Percentiles rank a stretch among this genome's conserved stretches.
These are phyloP conservation scores for Cucumis melo DNA, from an alignment of 306 rosid genomes.

Conservation along the genomic window DNA sequence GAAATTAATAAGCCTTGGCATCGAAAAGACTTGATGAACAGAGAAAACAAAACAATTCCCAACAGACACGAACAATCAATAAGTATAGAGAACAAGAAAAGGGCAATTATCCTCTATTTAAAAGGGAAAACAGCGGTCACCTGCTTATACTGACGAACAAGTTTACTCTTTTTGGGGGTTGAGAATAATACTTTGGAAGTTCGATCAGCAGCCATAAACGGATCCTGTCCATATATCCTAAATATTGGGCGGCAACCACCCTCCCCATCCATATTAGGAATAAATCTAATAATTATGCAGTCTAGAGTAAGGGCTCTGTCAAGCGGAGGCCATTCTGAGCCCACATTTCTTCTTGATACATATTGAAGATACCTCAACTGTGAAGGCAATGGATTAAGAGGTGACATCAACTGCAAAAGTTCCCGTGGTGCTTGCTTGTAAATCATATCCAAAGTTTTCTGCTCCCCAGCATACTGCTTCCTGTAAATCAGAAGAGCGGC, in stretches of 20 bases:
- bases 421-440: constrained; percentile 86
- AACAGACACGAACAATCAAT: background rate
- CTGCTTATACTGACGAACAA: constrained; percentile 76
- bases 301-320: constrained; percentile 89
- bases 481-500: constrained; percentile 84
- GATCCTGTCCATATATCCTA: constrained; percentile 91
- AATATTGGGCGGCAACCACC: constrained; percentile 93
- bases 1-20: background rate
- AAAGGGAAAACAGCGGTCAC: constrained; percentile 24
- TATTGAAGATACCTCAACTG: constrained; percentile 93
- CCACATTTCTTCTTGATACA: constrained; percentile 83
- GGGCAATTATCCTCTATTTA: background rate
- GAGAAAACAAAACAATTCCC: background rate
- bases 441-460: constrained; percentile 85
- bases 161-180: constrained; percentile 78
- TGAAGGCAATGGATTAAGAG: constrained; percentile 82
- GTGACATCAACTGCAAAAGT: constrained; percentile 88
- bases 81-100: background rate
- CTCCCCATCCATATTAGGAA: constrained; percentile 71
- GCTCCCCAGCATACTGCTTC: constrained; percentile 73
- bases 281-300: constrained; percentile 59
- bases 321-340: constrained; percentile 85
- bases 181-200: constrained; percentile 82
- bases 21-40: background rate
- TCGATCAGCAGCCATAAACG: constrained; percentile 77